Evolutionary conservation across 2,329 filamentous ascomycete species (phyloP), one percentile per base, ranked within the genome.

Genomic region (Alternaria postmessia): DNA sequence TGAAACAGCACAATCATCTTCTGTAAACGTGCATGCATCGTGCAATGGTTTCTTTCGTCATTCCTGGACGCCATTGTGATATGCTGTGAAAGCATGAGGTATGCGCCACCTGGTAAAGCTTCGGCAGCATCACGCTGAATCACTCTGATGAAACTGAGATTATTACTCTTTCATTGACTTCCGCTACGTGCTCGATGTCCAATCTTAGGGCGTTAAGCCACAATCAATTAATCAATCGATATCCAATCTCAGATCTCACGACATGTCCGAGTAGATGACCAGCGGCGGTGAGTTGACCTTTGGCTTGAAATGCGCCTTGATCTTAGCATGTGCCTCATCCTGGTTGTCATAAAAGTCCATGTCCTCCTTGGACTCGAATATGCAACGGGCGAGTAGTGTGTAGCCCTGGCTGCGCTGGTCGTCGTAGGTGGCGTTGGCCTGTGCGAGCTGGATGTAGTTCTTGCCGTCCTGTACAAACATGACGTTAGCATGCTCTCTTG

Each of bases 331-430:
- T 32, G 86, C 86, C 66, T 81, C 81, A 49, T 49, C 46, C 30
- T 49, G 20, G 30, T 49, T 49, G 32, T 49, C 46, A 20, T 49
- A 49, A 9, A n/a, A 49, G 46, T 49, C 46, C 46, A 49, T 49
- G 65, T 86, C 87, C 49, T 84, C 81, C 9, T 81, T 80, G 74
- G 79, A 88, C 46, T 84, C 83, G 72, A 92, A 92, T 47, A 86
- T 85, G 41, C 85, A 88, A 74, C 88, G 85, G 49, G 85, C 86
- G 16, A 87, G 83, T 54, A 92, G 70, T 7, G 88, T 91, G 80
- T 84, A 91, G 43, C 89, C 90, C 75, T 89, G 85, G 66, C 82
- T 84, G 30, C 89, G 86, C 18, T 84, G 80, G 68, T 91, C 88
- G 8, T 84, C 81, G 63, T 86, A 79, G 8, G 85, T 82, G 22